Percentiles rank a stretch among this genome's conserved stretches.
phyloP scores from a whole-genome alignment of 75 land plant species.

The Pseudotsuga menziesii region DNA sequence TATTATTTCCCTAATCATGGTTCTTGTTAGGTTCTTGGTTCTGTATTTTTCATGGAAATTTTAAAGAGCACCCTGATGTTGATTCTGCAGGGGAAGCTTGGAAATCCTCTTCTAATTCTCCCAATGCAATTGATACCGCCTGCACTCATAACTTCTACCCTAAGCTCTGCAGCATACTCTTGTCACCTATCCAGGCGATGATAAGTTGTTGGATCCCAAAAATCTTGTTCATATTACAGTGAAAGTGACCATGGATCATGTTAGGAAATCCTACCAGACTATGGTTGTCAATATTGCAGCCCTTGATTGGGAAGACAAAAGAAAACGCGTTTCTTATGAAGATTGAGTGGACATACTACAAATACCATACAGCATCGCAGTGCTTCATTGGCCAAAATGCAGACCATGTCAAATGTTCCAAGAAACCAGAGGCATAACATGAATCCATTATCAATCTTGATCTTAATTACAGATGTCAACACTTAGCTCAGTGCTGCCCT shows the following conservation, averaged over 20 bases:
- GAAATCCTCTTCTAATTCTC: too few species aligned
- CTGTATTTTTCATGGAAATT: too few species aligned
- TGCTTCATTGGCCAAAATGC: background rate
- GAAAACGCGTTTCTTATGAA: background rate
- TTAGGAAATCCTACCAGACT: background rate
- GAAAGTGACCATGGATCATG: background rate
- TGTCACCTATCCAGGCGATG: background rate
- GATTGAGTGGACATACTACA: background rate
- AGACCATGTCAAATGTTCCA: background rate
- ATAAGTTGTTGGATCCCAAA: too few species aligned
- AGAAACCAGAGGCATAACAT: too few species aligned
- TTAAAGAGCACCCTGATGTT: too few species aligned
- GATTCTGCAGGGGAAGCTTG: too few species aligned
- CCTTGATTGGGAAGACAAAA: background rate
- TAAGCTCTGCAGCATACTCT: background rate
- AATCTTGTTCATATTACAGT: constrained; percentile 2
- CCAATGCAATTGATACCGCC: background rate
- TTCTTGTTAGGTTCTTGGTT: too few species aligned
- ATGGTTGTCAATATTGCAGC: too few species aligned
- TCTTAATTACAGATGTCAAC: constrained; percentile 5
- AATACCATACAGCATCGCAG: background rate
- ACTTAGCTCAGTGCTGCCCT: constrained; percentile 33
- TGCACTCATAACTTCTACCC: background rate
- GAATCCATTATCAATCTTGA: background rate
- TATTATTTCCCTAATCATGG: too few species aligned